These are phyloP conservation scores for Arthrobotrys conoides DNA, from an alignment of 2,329 filamentous ascomycete genomes.

Conservation along the genomic window DNA sequence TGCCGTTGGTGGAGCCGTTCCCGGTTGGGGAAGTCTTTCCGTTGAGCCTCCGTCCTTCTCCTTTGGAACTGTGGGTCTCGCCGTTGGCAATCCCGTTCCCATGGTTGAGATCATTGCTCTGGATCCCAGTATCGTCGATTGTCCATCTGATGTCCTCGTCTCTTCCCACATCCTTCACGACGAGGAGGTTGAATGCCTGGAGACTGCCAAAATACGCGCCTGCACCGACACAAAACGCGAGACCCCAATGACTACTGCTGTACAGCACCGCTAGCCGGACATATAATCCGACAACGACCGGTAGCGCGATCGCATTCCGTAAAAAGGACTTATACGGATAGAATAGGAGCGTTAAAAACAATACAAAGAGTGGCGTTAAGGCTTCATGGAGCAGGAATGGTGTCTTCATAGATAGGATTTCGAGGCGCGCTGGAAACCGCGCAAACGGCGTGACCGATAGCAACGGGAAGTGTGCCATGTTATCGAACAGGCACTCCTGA, in stretches of 20 bases:
- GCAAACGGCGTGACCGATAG: slow-evolving; percentile 38
- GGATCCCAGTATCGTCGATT: slow-evolving; percentile 37
- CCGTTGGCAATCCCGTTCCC: slow-evolving; percentile 33
- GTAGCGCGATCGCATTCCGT: slow-evolving; percentile 48
- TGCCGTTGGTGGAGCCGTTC: slow-evolving; percentile 37
- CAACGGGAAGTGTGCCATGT: slow-evolving; percentile 44
- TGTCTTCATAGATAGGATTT: slow-evolving; percentile 24
- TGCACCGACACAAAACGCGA: slow-evolving; percentile 56
- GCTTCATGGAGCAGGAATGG: slow-evolving; percentile 53
- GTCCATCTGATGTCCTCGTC: slow-evolving; percentile 44
- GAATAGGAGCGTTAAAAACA: slow-evolving; percentile 42
- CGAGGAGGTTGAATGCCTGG: slow-evolving; percentile 52
- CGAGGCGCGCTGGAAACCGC: slow-evolving; percentile 36
- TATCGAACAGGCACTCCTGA: not conserved
- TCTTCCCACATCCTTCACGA: slow-evolving; percentile 54
- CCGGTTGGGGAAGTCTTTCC: not conserved
- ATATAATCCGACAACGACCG: slow-evolving; percentile 47
- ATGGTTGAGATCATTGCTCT: not conserved
- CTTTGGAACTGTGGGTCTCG: slow-evolving; percentile 18
- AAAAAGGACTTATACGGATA: slow-evolving; percentile 43
- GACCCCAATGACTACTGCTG: slow-evolving; percentile 56
- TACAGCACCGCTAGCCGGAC: slow-evolving; percentile 35
- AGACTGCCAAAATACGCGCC: slow-evolving; percentile 47
- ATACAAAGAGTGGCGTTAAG: slow-evolving; percentile 38
- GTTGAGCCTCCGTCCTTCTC: not conserved